Base-by-base conservation (phyloP, 2,329 filamentous ascomycete species). In the Aphanocladium album region DNA sequence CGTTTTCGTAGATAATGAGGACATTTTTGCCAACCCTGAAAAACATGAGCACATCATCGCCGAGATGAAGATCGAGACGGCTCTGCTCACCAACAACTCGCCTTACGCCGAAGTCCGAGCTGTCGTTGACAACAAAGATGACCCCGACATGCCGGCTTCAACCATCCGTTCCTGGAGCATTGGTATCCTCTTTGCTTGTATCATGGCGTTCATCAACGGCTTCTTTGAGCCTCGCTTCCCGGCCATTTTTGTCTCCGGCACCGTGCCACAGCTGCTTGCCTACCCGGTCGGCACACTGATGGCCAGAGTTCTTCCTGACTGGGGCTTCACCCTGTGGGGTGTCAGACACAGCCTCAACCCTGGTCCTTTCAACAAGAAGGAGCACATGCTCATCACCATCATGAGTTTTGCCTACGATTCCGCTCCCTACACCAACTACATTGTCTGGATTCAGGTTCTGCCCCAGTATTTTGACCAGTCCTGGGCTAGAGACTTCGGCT, bases 61-160 rank as follows among this genome's bases (percentile, higher is more conserved):
- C n/a, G 77, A 81, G 64, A 81, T 83, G 72, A 83, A 82, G 67
- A 72, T 81, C 2, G 78, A 83, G 66, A 76, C 79, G 0, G 77
- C 80, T 1, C 72, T 83, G 37, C 79, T 83, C 62, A 79, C 74
- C 25, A 80, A 79, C 65, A 80, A 83, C 68, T 82, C 79, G 11
- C 83, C 83, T 1, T 85, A 84, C 64, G 74, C 82, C 25, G 80
- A 83, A 66, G 80, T 83, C 5, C 79, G 81, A 19, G 77, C 81
- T 9, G 79, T 83, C 2, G 80, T 83, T 17, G 79, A 80, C 66
- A 83, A 83, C 65, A 77, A 80, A 37, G 83, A 85, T 61, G 77
- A 83, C 62, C 77, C 80, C 0, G 66, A 60, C 8, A 71, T 74
- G 27, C 82, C 81, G 0, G 75, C 73, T 45, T 79, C 79, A 9